These are phyloP conservation scores for Leptographium galeiforme DNA, from an alignment of 2,329 filamentous ascomycete species.

Conservation along the genomic window DNA sequence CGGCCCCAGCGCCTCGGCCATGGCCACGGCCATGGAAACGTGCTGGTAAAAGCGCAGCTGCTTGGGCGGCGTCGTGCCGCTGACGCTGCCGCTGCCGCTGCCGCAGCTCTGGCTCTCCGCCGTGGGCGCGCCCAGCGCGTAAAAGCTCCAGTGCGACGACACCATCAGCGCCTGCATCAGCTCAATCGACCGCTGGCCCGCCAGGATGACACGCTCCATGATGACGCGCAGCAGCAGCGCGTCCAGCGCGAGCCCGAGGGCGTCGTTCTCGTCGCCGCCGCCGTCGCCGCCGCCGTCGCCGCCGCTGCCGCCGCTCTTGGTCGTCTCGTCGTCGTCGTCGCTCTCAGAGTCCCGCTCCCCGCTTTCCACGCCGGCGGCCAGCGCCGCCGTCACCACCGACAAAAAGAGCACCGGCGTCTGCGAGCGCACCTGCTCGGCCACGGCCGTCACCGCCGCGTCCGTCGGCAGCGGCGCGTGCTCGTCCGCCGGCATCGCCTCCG, in stretches of 20 bases:
- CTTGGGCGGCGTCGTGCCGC: background rate
- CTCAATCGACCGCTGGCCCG: constrained; percentile 6
- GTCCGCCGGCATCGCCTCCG: background rate
- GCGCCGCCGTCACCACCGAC: constrained; percentile 5
- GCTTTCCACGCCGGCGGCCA: background rate
- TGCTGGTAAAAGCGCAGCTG: constrained; percentile 7
- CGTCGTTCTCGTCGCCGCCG: background rate
- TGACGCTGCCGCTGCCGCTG: background rate
- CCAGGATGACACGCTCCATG: constrained; percentile 5
- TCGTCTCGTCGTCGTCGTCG: background rate
- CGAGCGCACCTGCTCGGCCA: constrained; percentile 2
- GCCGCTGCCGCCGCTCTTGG: too few relatives aligned
- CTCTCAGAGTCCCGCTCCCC: background rate
- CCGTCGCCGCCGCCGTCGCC: background rate
- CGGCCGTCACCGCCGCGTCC: background rate
- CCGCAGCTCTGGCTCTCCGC: background rate
- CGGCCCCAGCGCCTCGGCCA: constrained; percentile 5
- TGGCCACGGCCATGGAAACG: constrained; percentile 4
- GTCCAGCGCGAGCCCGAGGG: constrained; percentile 1
- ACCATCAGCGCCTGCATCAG: constrained; percentile 10
- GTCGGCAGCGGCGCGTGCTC: background rate
- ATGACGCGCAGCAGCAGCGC: constrained; percentile 3
- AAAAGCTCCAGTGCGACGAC: constrained; percentile 8
- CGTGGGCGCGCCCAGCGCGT: background rate
- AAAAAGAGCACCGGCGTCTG: constrained; percentile 7